Evolutionary conservation across 768 basidiomycete species (phyloP), one percentile per base, ranked within the genome.

Genomic region (Suillus decipiens): DNA sequence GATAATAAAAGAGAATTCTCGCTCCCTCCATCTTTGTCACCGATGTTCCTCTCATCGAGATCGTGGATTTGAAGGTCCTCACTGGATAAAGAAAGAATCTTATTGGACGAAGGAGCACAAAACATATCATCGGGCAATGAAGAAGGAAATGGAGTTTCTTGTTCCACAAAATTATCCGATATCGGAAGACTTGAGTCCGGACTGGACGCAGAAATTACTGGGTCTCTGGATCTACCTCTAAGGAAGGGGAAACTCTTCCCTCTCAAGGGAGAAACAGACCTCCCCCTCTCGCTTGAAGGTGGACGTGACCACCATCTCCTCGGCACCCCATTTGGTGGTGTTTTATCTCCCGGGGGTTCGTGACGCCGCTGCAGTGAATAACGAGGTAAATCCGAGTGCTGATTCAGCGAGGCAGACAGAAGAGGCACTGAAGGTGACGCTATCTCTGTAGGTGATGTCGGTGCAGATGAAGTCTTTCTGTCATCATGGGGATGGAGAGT

Each of bases 291-390:
- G 19, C 4, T 34, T 3, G 51, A 53, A 19, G 33, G 51, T 12
- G 51, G n/a, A 11, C 55, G 55, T 15, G 55, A 39, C 55, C 55
- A 56, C 55, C 55, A 56, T 37, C 2, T 56, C 17, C 37, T 56
- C 1, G 55, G 55, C 1, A 28, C 24, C 3, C 24, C 37, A 10
- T 39, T 56, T 22, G 55, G 55, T 0, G 55, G 55, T 17, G 53
- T 55, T 22, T 4, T 15, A 37, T 56, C 22, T 56, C 55, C 54
- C 2, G 1, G 34, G 22, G 15, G n/a, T 8, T 55, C n/a, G 1
- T 4, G n/a, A n/a, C 10, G 8, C 54, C 37, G n/a, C 9, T 11
- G 15, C 2, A 0, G 15, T 24, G 28, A 17, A 24, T 37, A 8
- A 56, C 37, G 37, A 19, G 2, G 15, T 5, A 5, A 17, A 19